Percentiles rank a stretch among this genome's conserved stretches.
These are phyloP conservation scores for Elsinoe arachidis DNA, from an alignment of 2,329 filamentous ascomycete genomes.

Conservation along the genomic window DNA sequence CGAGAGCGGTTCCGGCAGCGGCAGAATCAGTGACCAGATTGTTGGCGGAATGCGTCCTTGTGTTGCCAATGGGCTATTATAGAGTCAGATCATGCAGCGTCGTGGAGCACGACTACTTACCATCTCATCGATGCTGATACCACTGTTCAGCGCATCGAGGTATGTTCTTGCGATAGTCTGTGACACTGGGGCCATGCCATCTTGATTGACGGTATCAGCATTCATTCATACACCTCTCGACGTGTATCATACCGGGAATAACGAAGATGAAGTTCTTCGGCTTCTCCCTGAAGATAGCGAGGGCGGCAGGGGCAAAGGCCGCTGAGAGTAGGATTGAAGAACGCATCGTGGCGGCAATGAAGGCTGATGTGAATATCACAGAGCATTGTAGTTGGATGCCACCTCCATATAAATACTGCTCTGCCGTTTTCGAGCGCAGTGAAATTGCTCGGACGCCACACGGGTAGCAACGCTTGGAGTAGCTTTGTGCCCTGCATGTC, in stretches of 20 bases:
- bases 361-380: neutral
- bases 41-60: slow-evolving; percentile 22
- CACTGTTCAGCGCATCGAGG: slow-evolving; percentile 3
- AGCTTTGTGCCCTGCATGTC: neutral
- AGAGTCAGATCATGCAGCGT: neutral
- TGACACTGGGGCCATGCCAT: slow-evolving; percentile 15
- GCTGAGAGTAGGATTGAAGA: neutral
- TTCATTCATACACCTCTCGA: too few species aligned
- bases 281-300: slow-evolving; percentile 6
- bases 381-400: neutral
- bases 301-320: slow-evolving; percentile 5
- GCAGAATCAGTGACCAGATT: slow-evolving; percentile 36
- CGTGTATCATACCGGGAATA: neutral
- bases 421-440: neutral
- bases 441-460: neutral
- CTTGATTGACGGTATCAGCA: neutral
- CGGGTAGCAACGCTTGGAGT: neutral
- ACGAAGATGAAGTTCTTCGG: slow-evolving; percentile 16
- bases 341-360: neutral
- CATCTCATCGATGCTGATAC: slow-evolving; percentile 15
- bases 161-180: slow-evolving; percentile 14
- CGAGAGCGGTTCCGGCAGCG: slow-evolving; percentile 34
- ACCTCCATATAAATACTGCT: neutral
- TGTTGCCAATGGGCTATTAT: slow-evolving; percentile 26
- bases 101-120: neutral